Base-by-base conservation (phyloP, 345 rosid species). In the Balakata baccata region DNA sequence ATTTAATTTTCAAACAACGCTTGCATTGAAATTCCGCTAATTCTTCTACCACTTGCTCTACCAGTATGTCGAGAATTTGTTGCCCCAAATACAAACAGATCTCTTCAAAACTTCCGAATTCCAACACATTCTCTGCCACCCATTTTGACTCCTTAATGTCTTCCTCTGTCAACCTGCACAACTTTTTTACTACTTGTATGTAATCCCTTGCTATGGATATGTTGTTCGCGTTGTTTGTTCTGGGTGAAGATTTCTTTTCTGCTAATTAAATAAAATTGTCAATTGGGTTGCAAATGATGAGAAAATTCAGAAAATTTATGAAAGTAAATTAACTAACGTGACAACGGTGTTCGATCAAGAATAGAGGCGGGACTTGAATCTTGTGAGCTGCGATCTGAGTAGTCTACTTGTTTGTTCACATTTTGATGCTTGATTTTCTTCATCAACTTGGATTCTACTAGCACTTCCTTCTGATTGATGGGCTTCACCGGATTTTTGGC, bases 311-410 rank as follows among this genome's bases (percentile, higher is more conserved):
- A 29, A 29, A 29, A 23, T 23, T 23, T 13, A 25, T 23, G 38
- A 58, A 58, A 58, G 7, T n/a, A 18, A 74, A 14, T 18, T 6
- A 78, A 75, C 86, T 63, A 38, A 87, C 96, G 88, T 74, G 88
- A 70, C 37, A 37, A 74, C 72, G 23, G 51, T 23, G 37, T 56
- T 67, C 74, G 77, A 1, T 80, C 84, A 38, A 78, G 71, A 62
- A 88, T 89, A 70, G 92, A 90, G 41, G 86, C 81, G 0, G 90
- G 93, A 76, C 86, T 86, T 45, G 89, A 84, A 75, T 76, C 75
- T 12, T 80, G 34, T 29, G 34, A 29, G 34, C 34, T 29, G 34
- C 34, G 34, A 29, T 29, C 34, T 1, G 34, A 29, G 34, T 29
- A 29, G 34, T 29, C 34, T 29, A 29, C 34, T 29, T 29, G 72